Conservation (phyloP, 2,329 filamentous ascomycete genomes). For the Botrytis fabae region DNA sequence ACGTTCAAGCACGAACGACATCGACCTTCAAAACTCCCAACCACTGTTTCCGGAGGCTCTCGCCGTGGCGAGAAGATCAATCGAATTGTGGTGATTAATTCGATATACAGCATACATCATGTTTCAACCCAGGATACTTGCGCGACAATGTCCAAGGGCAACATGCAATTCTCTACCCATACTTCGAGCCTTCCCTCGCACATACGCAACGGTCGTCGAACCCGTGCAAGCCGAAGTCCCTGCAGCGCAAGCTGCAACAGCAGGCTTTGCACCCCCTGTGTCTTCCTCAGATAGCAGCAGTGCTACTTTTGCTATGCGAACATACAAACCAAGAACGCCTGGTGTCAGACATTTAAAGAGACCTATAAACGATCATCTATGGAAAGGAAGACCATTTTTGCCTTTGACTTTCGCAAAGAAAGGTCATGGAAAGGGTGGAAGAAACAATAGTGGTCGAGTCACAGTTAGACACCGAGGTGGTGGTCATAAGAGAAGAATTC, state of each 20-base stretch:
- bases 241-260: conserved; percentile 41
- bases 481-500: conserved; percentile 86
- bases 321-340: conserved; percentile 90
- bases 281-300: conserved; percentile 44
- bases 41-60: conserved; percentile 16
- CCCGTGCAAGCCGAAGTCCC: conserved; percentile 42
- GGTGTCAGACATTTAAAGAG: conserved; percentile 88
- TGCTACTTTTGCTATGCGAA: conserved; percentile 57
- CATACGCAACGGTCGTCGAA: conserved; percentile 52
- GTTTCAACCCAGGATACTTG: conserved; percentile 66
- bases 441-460: conserved; percentile 82
- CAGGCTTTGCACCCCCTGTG: conserved; percentile 48
- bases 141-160: conserved; percentile 46
- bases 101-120: conserved; percentile 45
- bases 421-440: conserved; percentile 87
- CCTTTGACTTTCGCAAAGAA: conserved; percentile 89
- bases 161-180: conserved; percentile 50
- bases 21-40: conserved; percentile 11
- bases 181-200: conserved; percentile 47
- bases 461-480: conserved; percentile 91
- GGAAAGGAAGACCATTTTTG: conserved; percentile 84
- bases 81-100: conserved; percentile 17
- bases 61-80: conserved; percentile 25
- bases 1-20: conserved; percentile 20
- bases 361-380: conserved; percentile 93